Evolutionary conservation across 257 asterid genomes (phyloP).

Genomic region (Jasminum sambac): DNA sequence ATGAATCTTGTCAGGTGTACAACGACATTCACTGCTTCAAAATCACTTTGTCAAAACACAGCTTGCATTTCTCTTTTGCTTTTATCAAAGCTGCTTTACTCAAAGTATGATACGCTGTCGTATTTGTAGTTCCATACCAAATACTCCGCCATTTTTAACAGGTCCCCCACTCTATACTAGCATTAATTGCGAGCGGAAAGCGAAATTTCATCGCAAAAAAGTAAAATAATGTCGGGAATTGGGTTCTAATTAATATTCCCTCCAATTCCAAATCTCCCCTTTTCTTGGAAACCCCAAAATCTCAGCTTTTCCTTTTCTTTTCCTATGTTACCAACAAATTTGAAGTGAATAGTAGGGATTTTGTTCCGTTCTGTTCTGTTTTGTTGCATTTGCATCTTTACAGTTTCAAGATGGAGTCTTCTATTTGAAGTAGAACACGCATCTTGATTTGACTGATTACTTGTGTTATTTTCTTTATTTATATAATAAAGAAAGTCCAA

Average conservation of each 20-base stretch:
- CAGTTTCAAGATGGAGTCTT: background rate
- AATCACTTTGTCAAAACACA: constrained; percentile 11
- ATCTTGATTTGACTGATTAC: background rate
- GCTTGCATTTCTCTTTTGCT: constrained; percentile 3
- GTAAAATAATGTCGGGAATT: constrained; percentile 30
- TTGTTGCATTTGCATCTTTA: constrained; percentile 21
- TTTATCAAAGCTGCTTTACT: constrained; percentile 16
- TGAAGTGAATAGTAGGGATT: constrained; percentile 1
- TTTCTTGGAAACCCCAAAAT: constrained; percentile 39
- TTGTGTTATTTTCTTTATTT: constrained; percentile 3
- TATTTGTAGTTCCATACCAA: background rate
- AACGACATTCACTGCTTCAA: constrained; percentile 1
- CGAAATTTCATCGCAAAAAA: background rate
- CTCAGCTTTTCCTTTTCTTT: constrained; percentile 12
- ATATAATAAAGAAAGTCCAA: background rate
- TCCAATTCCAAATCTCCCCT: constrained; percentile 44
- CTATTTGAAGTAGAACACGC: constrained; percentile 1
- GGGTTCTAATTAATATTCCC: constrained; percentile 27
- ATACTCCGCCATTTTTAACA: background rate
- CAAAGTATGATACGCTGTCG: constrained; percentile 16
- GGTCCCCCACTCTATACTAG: background rate
- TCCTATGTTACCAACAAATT: constrained; percentile 10
- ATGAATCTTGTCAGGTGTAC: constrained; percentile 19
- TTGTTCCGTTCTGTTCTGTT: constrained; percentile 12
- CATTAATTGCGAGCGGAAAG: background rate